Base-by-base conservation (phyloP, 2,329 filamentous ascomycete genomes). In the Diaporthe humulicola region DNA sequence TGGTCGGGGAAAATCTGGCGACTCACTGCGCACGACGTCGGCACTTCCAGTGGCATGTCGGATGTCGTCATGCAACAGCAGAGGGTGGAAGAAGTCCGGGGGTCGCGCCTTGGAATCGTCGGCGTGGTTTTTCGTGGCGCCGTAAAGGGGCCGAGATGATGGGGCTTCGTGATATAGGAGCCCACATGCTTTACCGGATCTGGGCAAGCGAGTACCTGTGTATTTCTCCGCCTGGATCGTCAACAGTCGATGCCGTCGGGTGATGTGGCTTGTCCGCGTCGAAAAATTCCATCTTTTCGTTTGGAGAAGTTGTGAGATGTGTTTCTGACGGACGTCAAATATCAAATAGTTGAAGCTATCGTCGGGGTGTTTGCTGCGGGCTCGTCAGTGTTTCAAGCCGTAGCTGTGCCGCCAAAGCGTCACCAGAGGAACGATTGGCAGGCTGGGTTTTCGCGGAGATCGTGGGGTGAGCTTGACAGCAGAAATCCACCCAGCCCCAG, bases 51-150 rank as follows among this genome's bases (percentile, higher is more conserved):
- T 69, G 64, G 64, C 64, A 69, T 69, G 64, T 69, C 30, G 33
- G 10, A 69, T 69, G 64, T 69, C 64, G 64, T 54, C 64, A 69
- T 69, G 64, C 64, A 69, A 69, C 64, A 69, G 64, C 64, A 69
- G 64, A 69, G 64, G 64, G 45, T 69, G 64, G 64, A 69, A 69
- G 64, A 69, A 54, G 64, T 54, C 64, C 64, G 64, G 64, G 64
- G 64, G 22, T 52, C 30, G 48, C 30, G 64, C 64, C 64, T 54
- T 69, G 64, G 64, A 69, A 69, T 30, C 64, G 64, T 40, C 64
- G 48, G 64, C 48, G 33, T 54, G 64, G 64, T 69, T 69, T 67
- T 54, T 69, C 64, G 64, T 69, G 64, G 19, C 64, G 64, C 64
- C 64, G 64, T 54, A 69, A 40, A 54, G 64, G 64, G 33, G 64